Conservation (phyloP, 306 rosid genomes). For the Hylodesmum podocarpum region DNA sequence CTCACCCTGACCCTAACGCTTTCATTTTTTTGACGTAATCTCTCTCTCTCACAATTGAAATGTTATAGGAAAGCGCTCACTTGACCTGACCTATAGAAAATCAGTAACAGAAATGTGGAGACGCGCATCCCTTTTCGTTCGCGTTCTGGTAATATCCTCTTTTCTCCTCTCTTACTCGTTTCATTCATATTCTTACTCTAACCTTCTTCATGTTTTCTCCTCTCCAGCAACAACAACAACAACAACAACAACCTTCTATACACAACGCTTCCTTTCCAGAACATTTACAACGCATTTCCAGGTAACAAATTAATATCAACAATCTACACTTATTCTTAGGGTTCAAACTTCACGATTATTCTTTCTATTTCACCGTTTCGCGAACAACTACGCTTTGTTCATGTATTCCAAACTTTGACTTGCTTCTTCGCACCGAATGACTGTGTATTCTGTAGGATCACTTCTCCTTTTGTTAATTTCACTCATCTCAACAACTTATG, state of each 20-base stretch:
- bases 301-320: no score
- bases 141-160: no score
- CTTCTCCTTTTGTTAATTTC: not conserved
- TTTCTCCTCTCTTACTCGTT: not conserved
- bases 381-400: not conserved
- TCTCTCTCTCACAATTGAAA: not conserved
- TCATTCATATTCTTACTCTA: not conserved
- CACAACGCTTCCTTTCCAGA: constrained; percentile 28
- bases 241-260: constrained; percentile 26
- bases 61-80: not conserved
- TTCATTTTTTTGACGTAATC: not conserved
- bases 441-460: not conserved
- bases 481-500: not conserved
- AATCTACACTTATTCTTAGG: not conserved
- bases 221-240: no score
- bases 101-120: constrained; percentile 24
- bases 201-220: not conserved
- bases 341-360: not conserved
- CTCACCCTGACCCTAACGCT: not conserved
- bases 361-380: not conserved
- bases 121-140: constrained; percentile 2
- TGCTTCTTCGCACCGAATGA: not conserved
- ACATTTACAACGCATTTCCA: constrained; percentile 30
- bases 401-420: not conserved
- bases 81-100: not conserved